Evolutionary conservation across 768 basidiomycete species (phyloP).

Genomic region (Peribolospora kevripleyi): DNA sequence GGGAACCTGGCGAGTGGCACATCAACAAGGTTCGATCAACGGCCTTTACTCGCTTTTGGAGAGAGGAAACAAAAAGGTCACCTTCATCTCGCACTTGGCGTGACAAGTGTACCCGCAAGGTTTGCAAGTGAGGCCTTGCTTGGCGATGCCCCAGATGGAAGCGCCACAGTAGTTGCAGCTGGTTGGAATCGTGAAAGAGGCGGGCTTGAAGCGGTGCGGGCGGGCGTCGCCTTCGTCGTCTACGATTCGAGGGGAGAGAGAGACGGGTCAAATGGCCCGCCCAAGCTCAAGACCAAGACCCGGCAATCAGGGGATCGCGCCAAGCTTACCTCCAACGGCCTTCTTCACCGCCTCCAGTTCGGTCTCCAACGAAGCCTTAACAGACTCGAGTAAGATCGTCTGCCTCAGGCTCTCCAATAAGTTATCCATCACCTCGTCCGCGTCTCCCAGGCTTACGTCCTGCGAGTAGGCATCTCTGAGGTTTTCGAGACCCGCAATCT

Average conservation of each 20-base stretch:
- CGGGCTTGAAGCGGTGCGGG: conserved; percentile 61
- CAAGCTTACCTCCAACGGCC: no score
- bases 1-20: no score
- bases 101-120: conserved; percentile 56
- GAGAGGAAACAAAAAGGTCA: conserved; percentile 12
- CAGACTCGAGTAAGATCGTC: no score
- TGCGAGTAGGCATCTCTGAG: conserved; percentile 28
- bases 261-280: no score
- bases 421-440: conserved; percentile 26
- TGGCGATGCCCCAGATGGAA: conserved; percentile 66
- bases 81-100: conserved; percentile 66
- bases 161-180: conserved; percentile 64
- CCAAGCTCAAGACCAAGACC: no score
- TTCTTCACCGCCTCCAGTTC: no score
- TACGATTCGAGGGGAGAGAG: conserved; percentile 15
- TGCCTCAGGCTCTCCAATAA: no score
- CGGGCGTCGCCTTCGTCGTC: conserved; percentile 47
- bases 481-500: conserved; percentile 29
- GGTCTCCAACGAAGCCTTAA: no score
- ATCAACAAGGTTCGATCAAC: no score
- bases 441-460: conserved; percentile 31
- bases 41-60: no score
- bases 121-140: conserved; percentile 65
- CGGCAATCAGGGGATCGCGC: no score
- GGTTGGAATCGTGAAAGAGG: conserved; percentile 65